phyloP scores from a whole-genome alignment of 2,329 filamentous ascomycete genomes.

The Alternaria sp. region DNA sequence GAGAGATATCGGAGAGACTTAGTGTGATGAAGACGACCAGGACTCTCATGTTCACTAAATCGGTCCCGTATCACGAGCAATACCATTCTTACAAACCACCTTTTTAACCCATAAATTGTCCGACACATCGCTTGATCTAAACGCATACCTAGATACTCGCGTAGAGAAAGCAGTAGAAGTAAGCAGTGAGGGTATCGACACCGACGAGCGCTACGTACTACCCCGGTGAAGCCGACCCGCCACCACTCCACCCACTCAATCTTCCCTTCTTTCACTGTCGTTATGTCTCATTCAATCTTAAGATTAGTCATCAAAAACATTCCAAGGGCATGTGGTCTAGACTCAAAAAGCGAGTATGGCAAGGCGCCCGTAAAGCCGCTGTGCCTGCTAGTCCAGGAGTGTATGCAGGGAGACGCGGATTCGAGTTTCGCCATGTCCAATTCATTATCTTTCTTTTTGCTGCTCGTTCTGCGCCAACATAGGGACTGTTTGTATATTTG shows the following conservation, averaged over 20 bases:
- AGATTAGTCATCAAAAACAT: neutral
- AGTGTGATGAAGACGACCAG: neutral
- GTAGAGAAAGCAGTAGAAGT: neutral
- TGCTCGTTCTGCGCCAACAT: neutral
- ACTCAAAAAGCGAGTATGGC: neutral
- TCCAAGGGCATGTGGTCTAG: neutral
- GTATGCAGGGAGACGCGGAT: neutral
- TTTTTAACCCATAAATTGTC: neutral
- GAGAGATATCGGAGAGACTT: too few species aligned
- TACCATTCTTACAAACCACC: neutral
- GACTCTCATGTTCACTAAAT: neutral
- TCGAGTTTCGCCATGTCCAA: neutral
- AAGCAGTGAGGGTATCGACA: neutral
- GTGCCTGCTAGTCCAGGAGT: too few species aligned
- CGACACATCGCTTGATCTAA: neutral
- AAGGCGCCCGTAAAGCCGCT: neutral
- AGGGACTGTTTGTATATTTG: neutral
- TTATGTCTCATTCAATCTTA: neutral
- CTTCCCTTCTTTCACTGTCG: neutral
- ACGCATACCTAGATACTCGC: neutral
- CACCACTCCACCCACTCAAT: neutral
- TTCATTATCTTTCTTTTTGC: neutral
- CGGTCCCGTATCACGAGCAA: neutral
- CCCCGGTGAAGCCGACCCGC: neutral
- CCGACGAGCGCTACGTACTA: neutral